Base-by-base conservation (phyloP, 176 grass and related monocot species). In the Ampelocalamus luodianensis region DNA sequence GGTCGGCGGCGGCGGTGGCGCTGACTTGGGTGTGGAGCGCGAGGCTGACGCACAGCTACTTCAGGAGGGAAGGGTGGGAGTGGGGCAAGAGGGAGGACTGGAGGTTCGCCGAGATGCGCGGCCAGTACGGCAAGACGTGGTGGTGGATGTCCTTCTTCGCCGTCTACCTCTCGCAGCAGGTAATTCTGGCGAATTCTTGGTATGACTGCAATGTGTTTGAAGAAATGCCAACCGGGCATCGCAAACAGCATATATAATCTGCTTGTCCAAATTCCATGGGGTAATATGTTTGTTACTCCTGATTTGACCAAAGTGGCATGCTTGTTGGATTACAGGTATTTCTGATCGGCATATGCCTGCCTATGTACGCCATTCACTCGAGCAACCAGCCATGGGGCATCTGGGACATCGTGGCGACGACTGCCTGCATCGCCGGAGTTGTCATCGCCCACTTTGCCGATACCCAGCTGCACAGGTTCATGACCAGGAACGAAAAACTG, bases 91-190 rank as follows among this genome's bases (percentile, higher is more conserved):
- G 78, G 76, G 96, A 98, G 81, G 93, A 98, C 84, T 97, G 94
- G 94, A 82, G 94, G 83, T 94, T 97, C 79, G 74, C 51, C 20
- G 93, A 98, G 81, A 89, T 98, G 96, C 92, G 96, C 16, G 75
- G 58, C 2, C 86, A 98, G 85, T 95, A 98, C 29, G 93, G 96
- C 44, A 89, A 59, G 5, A 65, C 79, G 0, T 98, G 96, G 93
- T 98, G 96, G 96, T 98, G 89, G 93, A 90, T 98, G 81, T 98
- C 96, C 17, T 92, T 98, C 89, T 92, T 98, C 16, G 87, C 96
- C 2, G 91, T 98, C 51, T 98, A 92, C 72, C 83, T 98, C 80
- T 92, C 96, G 0, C 96, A 93, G 84, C 96, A 98, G 92, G 95
- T 92, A 36, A 67, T 20, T 56, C 51, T 12, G 61, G 26, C 53